These are phyloP conservation scores for Kwoniella heveanensis DNA, from an alignment of 768 basidiomycete genomes.

Conservation along the genomic window DNA sequence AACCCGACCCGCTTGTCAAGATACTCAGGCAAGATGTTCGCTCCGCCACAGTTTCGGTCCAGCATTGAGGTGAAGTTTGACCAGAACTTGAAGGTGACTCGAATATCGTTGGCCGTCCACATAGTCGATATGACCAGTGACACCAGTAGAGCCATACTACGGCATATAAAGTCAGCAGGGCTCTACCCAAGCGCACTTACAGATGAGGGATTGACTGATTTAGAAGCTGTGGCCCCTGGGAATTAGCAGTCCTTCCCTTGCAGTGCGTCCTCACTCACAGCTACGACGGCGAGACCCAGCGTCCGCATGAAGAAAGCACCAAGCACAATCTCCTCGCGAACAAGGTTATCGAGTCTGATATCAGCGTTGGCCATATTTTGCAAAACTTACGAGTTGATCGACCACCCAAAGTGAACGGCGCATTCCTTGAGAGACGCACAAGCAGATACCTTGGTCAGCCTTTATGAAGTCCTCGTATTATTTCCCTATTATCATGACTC, in stretches of 20 bases:
- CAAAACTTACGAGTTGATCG: constrained; percentile 16
- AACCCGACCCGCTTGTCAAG: constrained; percentile 1
- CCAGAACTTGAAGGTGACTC: constrained; percentile 9
- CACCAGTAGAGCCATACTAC: constrained; percentile 10
- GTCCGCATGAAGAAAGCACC: constrained; percentile 22
- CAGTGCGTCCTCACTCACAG: constrained; percentile 6
- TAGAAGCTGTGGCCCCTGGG: constrained; percentile 1
- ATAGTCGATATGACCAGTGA: constrained; percentile 11
- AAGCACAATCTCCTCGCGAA: constrained; percentile 15
- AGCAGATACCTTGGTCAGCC: neutral
- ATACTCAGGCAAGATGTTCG: constrained; percentile 6
- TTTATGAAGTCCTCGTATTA: neutral
- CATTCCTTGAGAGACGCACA: constrained; percentile 7
- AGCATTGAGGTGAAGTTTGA: constrained; percentile 4
- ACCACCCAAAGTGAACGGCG: constrained; percentile 16
- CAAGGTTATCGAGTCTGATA: constrained; percentile 15
- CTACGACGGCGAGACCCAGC: constrained; percentile 12
- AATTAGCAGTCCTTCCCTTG: no score
- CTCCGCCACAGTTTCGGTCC: neutral
- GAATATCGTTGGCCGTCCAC: constrained; percentile 15
- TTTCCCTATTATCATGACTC: neutral
- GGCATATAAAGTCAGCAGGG: neutral
- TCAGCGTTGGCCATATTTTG: neutral
- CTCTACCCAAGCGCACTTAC: neutral
- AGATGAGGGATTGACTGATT: constrained; percentile 20